phyloP scores from a whole-genome alignment of 441 rosid genomes.

The Jatropha multifida region DNA sequence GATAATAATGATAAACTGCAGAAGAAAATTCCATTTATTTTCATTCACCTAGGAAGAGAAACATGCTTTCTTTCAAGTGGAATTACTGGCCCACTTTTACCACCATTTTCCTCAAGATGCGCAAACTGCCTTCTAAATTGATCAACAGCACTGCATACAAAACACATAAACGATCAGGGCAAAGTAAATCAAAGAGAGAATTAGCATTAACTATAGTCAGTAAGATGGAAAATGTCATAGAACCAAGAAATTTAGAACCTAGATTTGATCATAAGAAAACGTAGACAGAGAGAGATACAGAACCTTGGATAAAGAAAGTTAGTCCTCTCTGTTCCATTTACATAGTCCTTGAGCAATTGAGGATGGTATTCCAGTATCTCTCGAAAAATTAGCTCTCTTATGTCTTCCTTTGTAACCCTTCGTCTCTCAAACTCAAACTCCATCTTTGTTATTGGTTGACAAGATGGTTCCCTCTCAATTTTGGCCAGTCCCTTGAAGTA shows the following conservation, averaged over 20 bases:
- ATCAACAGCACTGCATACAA: constrained; percentile 71
- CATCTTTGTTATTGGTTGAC: constrained; percentile 84
- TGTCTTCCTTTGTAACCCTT: constrained; percentile 87
- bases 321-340: constrained; percentile 80
- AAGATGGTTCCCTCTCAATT: constrained; percentile 93
- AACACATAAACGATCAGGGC: neutral
- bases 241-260: neutral
- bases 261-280: neutral
- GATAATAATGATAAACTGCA: neutral
- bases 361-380: constrained; percentile 98
- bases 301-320: constrained; percentile 97
- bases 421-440: constrained; percentile 98
- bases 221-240: neutral
- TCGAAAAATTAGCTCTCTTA: constrained; percentile 73
- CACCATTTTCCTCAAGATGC: constrained; percentile 81
- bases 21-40: neutral
- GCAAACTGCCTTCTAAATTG: constrained; percentile 97
- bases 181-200: neutral
- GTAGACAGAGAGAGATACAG: constrained; percentile 18
- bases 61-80: constrained; percentile 88
- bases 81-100: constrained; percentile 76
- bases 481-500: constrained; percentile 89
- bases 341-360: constrained; percentile 85
- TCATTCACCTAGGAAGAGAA: constrained; percentile 71
- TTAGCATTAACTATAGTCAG: neutral